A percentile compares a stretch with the other conserved stretches of the same genome.
Conservation (phyloP, 2,329 filamentous ascomycete species). For the Graphilbum fragrans region DNA sequence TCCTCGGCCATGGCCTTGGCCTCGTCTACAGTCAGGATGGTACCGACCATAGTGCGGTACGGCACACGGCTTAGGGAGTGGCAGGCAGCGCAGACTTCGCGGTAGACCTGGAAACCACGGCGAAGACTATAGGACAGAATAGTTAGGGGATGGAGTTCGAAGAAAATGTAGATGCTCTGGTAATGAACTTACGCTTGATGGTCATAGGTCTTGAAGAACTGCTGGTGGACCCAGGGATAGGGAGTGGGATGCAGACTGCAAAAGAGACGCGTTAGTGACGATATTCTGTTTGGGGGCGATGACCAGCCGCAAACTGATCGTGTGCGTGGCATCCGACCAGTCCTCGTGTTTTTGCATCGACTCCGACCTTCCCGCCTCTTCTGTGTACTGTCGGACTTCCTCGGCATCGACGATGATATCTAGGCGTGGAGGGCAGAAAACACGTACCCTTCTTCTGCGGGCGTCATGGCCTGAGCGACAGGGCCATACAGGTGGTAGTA, state of each 20-base stretch:
- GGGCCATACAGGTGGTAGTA: conserved; percentile 95
- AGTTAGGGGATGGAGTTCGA: conserved; percentile 13
- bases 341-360: background rate
- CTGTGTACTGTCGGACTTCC: no score
- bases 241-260: conserved; percentile 75
- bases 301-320: background rate
- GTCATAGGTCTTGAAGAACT: conserved; percentile 92
- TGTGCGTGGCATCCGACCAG: background rate
- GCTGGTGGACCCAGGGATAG: conserved; percentile 92
- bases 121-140: conserved; percentile 53
- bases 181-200: conserved; percentile 70
- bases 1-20: conserved; percentile 95
- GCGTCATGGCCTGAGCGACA: conserved; percentile 77
- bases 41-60: conserved; percentile 84
- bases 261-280: conserved; percentile 14
- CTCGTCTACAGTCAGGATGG: conserved; percentile 90
- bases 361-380: no score
- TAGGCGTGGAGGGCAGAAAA: no score
- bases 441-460: conserved; percentile 95
- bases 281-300: background rate
- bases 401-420: no score
- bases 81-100: conserved; percentile 94
- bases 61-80: conserved; percentile 92
- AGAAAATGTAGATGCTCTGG: conserved; percentile 42
- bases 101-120: conserved; percentile 99